Base-by-base conservation (phyloP, 164 flowering plant species). In the Umbellularia californica region DNA sequence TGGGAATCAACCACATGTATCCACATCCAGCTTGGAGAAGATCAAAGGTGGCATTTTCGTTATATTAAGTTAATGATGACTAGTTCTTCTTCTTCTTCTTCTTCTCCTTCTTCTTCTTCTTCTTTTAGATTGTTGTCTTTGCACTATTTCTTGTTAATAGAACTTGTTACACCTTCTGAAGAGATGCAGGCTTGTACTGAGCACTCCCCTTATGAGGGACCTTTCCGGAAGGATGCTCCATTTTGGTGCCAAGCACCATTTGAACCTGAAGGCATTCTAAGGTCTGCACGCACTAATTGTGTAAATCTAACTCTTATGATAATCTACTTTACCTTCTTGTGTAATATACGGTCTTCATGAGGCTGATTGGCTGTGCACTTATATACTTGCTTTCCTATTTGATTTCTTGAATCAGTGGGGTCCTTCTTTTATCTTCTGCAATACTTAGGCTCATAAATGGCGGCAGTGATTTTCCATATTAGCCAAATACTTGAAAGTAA, bases 261-360 rank as follows among this genome's bases (percentile, higher is more conserved):
- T 82, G 98, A 94, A 80, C 98, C 97, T 47, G 97, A 94, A 87
- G 98, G 98, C 77, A 79, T 91, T 76, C 47, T 94, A 52, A 94
- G 98, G 97, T 94, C 20, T 69, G 79, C 25, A 17, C 27, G 5
- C 20, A 47, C 50, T 68, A 58, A 55, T 15, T 55, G n/a, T 55
- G 60, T 15, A 19, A 55, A 55, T 15, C 5, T 55, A 4, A 55
- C n/a, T 15, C 20, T 3, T 3, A 15, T 55, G 60, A 55, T 55
- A 17, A 55, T 20, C 60, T 15, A 55, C 17, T 55, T 14, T 55
- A 55, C 17, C 60, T 2, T 17, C 60, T 20, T 13, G 19, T 55
- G 60, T 55, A 15, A 52, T 55, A 20, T 55, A 55, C 60, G 3
- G 15, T 41, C 5, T 55, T 17, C 60, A 17, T 19, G 60, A 55